These are phyloP conservation scores for Alternaria consortialis DNA, from an alignment of 2,329 filamentous ascomycete species.

Conservation along the genomic window DNA sequence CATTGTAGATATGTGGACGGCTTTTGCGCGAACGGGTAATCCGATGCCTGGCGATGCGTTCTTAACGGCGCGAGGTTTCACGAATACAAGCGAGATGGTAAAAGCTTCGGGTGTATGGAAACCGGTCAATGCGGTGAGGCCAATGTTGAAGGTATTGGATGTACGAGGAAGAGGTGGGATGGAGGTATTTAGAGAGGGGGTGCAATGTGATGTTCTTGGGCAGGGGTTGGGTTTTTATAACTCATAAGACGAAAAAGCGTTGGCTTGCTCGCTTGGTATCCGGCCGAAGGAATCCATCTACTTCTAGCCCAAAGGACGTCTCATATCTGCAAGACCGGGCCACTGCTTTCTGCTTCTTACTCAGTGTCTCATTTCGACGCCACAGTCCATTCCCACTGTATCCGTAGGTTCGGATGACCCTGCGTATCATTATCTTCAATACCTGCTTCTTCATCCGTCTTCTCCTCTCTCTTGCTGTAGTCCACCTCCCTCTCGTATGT, in stretches of 20 bases:
- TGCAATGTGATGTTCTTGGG: not conserved
- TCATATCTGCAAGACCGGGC: not conserved
- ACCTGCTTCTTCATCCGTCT: constrained; percentile 13
- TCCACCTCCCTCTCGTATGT: not conserved
- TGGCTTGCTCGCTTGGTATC: not conserved
- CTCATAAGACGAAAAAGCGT: not conserved
- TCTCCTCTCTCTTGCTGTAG: constrained; percentile 3
- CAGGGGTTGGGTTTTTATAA: not conserved
- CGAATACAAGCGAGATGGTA: not conserved
- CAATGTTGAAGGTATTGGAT: not conserved
- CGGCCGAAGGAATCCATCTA: too few relatives aligned
- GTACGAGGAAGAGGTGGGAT: not conserved
- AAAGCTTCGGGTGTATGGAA: not conserved
- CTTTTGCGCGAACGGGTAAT: constrained; percentile 12
- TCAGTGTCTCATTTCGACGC: constrained; percentile 16
- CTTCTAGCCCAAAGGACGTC: not conserved
- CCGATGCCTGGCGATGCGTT: not conserved
- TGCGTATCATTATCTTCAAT: constrained; percentile 11
- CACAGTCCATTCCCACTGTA: constrained; percentile 28
- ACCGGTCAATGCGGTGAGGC: not conserved
- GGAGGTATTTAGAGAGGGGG: not conserved
- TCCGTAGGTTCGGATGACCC: constrained; percentile 22
- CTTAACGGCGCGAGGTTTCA: not conserved
- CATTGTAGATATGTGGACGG: not conserved
- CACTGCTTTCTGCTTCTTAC: constrained; percentile 1